Evolutionary conservation across 208 protist species (phyloP).

Genomic region (Herpetomonas samuelpessoai): DNA sequence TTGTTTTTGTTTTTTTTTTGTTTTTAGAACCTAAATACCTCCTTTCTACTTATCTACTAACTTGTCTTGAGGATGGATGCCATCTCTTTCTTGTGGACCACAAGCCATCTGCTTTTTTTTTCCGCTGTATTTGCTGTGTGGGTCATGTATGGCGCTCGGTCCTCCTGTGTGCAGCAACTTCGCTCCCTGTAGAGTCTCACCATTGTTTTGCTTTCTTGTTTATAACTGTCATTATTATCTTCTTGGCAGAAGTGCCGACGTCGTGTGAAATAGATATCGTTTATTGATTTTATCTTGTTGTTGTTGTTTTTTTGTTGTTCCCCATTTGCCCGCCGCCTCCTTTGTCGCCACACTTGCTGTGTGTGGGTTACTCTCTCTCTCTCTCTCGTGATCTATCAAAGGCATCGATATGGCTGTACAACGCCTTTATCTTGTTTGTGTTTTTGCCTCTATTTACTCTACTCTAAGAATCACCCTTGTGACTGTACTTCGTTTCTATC

Average conservation of each 20-base stretch:
- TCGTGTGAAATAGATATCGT: neutral
- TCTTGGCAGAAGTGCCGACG: neutral
- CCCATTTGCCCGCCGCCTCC: neutral
- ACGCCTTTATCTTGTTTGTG: too few species aligned
- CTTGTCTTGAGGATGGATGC: neutral
- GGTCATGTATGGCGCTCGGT: too few species aligned
- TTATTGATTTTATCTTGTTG: too few species aligned
- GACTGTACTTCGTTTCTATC: too few species aligned
- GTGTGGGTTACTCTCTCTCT: constrained; percentile 1
- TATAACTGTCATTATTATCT: neutral
- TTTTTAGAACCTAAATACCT: neutral
- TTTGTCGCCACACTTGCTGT: constrained; percentile 3
- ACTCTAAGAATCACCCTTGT: too few species aligned
- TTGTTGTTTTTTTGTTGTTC: too few species aligned
- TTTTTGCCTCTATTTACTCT: too few species aligned
- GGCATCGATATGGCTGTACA: constrained; percentile 9
- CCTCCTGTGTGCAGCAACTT: too few species aligned
- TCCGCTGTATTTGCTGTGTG: neutral
- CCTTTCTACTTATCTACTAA: neutral
- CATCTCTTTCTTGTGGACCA: neutral
- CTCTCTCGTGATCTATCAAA: constrained; percentile 12
- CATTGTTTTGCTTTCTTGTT: constrained; percentile 5
- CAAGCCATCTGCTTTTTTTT: neutral
- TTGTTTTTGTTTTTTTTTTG: constrained; percentile 11
- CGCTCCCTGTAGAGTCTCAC: too few species aligned